Conservation (phyloP, 306 rosid genomes). For the Inga laurina region DNA sequence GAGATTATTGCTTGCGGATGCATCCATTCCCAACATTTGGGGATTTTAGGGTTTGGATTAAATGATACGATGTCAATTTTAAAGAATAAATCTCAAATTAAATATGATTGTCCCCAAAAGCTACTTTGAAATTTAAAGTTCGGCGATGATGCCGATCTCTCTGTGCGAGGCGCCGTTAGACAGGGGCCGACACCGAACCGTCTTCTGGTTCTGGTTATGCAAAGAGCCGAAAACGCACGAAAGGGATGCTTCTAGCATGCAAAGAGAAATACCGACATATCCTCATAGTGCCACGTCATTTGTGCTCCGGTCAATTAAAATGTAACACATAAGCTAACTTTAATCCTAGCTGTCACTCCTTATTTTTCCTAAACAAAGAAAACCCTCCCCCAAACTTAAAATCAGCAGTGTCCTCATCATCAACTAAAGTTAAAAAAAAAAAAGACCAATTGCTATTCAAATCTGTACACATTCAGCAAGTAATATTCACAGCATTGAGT, state of each 20-base stretch:
- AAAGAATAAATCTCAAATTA: background rate
- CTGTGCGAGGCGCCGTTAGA: background rate
- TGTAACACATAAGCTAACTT: too few relatives aligned
- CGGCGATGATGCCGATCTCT: background rate
- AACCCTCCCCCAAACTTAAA: too few relatives aligned
- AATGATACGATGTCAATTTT: background rate
- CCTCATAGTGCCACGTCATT: too few relatives aligned
- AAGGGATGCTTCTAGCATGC: background rate
- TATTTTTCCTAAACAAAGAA: too few relatives aligned
- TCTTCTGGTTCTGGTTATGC: background rate
- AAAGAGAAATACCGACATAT: too few relatives aligned
- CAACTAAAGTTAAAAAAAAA: too few relatives aligned
- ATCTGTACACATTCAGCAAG: too few relatives aligned
- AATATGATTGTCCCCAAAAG: background rate
- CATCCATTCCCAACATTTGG: slow-evolving; percentile 26
- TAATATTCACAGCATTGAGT: too few relatives aligned
- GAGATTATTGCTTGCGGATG: slow-evolving; percentile 20
- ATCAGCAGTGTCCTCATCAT: too few relatives aligned
- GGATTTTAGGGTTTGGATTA: slow-evolving; percentile 3
- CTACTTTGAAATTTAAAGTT: background rate
- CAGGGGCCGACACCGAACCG: background rate
- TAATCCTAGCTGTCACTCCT: too few relatives aligned
- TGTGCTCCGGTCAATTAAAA: too few relatives aligned
- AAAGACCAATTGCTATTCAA: too few relatives aligned
- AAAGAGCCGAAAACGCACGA: background rate